Conservation (phyloP, 2,329 filamentous ascomycete species). For the Camillea tinctor region DNA sequence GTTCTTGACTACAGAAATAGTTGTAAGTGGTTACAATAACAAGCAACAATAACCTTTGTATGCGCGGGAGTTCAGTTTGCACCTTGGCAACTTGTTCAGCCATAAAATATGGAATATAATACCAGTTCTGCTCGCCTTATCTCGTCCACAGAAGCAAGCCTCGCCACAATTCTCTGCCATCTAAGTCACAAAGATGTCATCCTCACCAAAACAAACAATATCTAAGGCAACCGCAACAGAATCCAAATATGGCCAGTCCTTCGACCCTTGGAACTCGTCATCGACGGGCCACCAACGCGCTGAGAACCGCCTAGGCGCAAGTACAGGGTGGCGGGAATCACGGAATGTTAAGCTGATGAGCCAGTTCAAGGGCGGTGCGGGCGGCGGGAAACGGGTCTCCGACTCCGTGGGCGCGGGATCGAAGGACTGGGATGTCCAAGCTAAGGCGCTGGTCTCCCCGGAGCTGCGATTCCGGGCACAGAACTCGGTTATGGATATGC, state of each 20-base stretch:
- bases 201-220: constrained; percentile 18
- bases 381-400: constrained; percentile 58
- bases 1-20: background rate
- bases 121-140: background rate
- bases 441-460: constrained; percentile 43
- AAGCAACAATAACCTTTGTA: background rate
- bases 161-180: constrained; percentile 6
- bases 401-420: constrained; percentile 67
- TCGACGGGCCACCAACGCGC: constrained; percentile 77
- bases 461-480: constrained; percentile 38
- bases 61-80: background rate
- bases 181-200: constrained; percentile 17
- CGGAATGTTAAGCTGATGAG: constrained; percentile 66
- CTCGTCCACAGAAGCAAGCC: background rate
- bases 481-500: constrained; percentile 54
- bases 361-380: constrained; percentile 63
- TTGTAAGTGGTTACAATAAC: background rate
- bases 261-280: constrained; percentile 71
- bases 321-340: constrained; percentile 68
- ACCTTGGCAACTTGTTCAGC: background rate
- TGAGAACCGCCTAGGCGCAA: constrained; percentile 60
- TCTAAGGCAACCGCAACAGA: constrained; percentile 40
- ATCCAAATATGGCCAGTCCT: constrained; percentile 44
- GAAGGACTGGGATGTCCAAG: constrained; percentile 49
- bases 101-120: constrained; percentile 7